Evolutionary conservation across 2,329 filamentous ascomycete species (phyloP), one percentile per base, ranked within the genome.

Genomic region (Tolypocladium ophioglossoides): DNA sequence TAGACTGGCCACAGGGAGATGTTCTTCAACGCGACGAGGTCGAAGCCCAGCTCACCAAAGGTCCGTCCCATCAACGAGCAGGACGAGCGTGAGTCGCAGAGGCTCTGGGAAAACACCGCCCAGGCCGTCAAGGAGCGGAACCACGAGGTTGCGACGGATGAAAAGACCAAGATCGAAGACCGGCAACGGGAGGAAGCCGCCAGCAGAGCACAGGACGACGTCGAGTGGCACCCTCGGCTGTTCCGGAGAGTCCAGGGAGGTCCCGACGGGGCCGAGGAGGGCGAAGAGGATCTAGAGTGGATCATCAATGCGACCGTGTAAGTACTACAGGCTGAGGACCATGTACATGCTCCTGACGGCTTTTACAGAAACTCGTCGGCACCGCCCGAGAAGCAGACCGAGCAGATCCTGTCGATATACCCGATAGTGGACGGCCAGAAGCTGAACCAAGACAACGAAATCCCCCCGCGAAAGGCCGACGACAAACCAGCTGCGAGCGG

Each of bases 141-240:
- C 63, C 94, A 99, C 64, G 87, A 89, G 61, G 72, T 86, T 10
- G 94, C 94, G 4, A 99, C 94, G 0, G 88, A 94, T 58, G 92
- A 96, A 66, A 99, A 99, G 75, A 91, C 89, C n/a, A 88, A 87
- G 68, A 89, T 99, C 56, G 94, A 99, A 68, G 92, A 97, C 63
- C 84, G 82, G 65, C 94, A 99, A 70, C 82, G 94, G 64, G 86
- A 91, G 58, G 92, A 96, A 66, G 91, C 94, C 2, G 86, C 91
- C 20, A 83, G 83, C 64, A 80, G 94, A 63, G 81, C 81, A 35
- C 86, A 91, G 50, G 84, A 91, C 12, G 86, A 86, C 14, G 75
- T 91, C 9, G 89, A 95, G 59, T 99, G 94, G 94, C 82, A 84
- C 37, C 92, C 94, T 1, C 84, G 85, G 58, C 78, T 97, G 14